Base-by-base conservation (phyloP, 139 green algal genomes). In the Chlamydomonas sphaeroides region DNA sequence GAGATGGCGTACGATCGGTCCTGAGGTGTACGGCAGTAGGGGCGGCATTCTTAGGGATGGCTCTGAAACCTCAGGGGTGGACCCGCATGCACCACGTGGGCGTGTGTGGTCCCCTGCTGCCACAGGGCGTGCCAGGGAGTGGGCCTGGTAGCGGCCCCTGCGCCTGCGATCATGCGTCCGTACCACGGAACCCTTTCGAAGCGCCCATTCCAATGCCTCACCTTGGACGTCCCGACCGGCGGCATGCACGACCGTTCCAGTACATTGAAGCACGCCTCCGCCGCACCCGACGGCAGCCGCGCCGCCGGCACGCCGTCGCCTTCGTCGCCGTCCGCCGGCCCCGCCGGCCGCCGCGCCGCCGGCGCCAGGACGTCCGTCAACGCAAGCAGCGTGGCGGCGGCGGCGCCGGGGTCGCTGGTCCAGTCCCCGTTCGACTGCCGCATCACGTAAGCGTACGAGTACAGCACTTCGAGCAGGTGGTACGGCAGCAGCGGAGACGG, bases 401-500 rank as follows among this genome's bases (percentile, higher is more conserved):
- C 89, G 3, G 79, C 45, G 5, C 11, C 38, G 0, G 75, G 39
- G 21, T 89, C 74, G 7, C 72, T 49, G 3, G 1, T 26, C 20
- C 69, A 91, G 45, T 93, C 84, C 0, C 92, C 92, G 66, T 93
- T 88, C 74, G 84, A 93, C 51, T 76, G 76, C 41, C 90, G 83
- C 70, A 93, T 41, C 0, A 85, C 61, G 32, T 86, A 48, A 84
- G 89, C 93, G 86, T 95, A 95, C 32, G 83, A 66, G 51, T 91
- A 95, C 61, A 95, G 35, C 41, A 93, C 38, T 59, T 95, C 86
- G 41, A 92, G 56, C 53, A 93, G 68, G 76, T 93, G 90, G 66
- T 78, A 89, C 20, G 38, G 80, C 76, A 95, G 85, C 74, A 93
- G 41, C 39, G 89, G 88, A 14, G 91, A 95, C 5, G 92, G 89